These are phyloP conservation scores for Glomus cerebriforme DNA, from an alignment of 192 early-diverging fungal species.

Conservation along the genomic window DNA sequence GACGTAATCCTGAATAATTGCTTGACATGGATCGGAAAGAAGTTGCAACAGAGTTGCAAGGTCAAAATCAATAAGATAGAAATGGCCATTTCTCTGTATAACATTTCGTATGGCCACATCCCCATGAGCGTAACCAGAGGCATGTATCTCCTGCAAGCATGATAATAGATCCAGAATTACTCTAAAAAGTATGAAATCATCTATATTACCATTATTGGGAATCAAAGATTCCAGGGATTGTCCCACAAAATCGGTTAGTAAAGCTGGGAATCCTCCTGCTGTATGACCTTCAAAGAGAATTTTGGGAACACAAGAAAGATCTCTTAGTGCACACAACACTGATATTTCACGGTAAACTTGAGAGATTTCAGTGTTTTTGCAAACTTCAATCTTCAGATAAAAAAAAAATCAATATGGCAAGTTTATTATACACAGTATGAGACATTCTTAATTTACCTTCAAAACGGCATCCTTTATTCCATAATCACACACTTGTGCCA, in stretches of 20 bases:
- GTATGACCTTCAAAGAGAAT: constrained; percentile 23
- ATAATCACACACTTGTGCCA: constrained; percentile 31
- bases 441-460: constrained; percentile 33
- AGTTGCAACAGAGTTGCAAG: not conserved
- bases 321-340: not conserved
- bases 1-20: constrained; percentile 9
- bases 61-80: not conserved
- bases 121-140: not conserved
- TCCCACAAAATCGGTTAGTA: constrained; percentile 18
- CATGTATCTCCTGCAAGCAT: not conserved
- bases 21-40: constrained; percentile 5
- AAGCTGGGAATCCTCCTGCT: not conserved
- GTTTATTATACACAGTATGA: constrained; percentile 26
- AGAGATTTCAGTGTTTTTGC: not conserved
- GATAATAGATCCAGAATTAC: constrained; percentile 13
- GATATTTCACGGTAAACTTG: constrained; percentile 26
- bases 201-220: constrained; percentile 21
- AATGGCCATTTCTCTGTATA: constrained; percentile 18
- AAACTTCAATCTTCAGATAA: constrained; percentile 25
- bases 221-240: constrained; percentile 26
- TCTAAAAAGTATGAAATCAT: constrained; percentile 22
- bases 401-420: constrained; percentile 20
- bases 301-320: constrained; percentile 16
- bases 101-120: not conserved
- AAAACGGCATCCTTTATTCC: constrained; percentile 31